phyloP scores from a whole-genome alignment of 164 flowering plant species.

The Piper longum region DNA sequence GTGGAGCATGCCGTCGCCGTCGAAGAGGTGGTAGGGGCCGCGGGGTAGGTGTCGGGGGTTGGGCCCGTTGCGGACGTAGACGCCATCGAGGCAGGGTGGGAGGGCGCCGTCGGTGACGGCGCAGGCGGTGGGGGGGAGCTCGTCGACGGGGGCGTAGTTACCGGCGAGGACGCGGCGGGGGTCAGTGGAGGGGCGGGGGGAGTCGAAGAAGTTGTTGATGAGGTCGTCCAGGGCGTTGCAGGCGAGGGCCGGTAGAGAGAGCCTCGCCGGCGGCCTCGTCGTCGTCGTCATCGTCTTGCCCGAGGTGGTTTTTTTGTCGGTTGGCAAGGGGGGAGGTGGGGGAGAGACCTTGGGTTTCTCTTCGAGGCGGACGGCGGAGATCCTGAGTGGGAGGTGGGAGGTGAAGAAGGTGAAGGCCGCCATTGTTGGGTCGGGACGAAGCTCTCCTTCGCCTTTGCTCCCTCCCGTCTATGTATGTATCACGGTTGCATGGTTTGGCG shows the following conservation, averaged over 20 bases:
- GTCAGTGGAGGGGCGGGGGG: neutral
- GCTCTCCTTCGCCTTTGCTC: too few relatives aligned
- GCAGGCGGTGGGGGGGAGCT: slow-evolving; percentile 70
- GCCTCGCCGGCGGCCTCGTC: neutral
- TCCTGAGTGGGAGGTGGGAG: too few relatives aligned
- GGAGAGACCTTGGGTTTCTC: too few relatives aligned
- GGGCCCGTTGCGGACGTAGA: slow-evolving; percentile 81
- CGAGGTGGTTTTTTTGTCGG: neutral
- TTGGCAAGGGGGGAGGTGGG: too few relatives aligned
- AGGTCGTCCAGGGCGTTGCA: neutral
- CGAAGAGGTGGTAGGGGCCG: slow-evolving; percentile 78
- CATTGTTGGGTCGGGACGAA: too few relatives aligned
- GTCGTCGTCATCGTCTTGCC: neutral
- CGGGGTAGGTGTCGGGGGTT: slow-evolving; percentile 69
- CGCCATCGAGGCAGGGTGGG: slow-evolving; percentile 57
- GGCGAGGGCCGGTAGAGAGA: neutral
- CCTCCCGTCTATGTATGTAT: too few relatives aligned
- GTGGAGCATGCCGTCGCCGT: slow-evolving; percentile 95
- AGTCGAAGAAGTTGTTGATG: neutral
- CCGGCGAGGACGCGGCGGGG: neutral
- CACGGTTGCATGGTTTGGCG: too few relatives aligned
- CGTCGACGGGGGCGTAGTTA: slow-evolving; percentile 74
- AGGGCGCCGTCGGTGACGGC: slow-evolving; percentile 36
- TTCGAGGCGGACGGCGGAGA: too few relatives aligned
- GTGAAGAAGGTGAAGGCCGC: too few relatives aligned